Percentiles rank a stretch among this genome's conserved stretches.
Evolutionary conservation across 345 rosid species (phyloP).

Genomic region (Pistacia vera): DNA sequence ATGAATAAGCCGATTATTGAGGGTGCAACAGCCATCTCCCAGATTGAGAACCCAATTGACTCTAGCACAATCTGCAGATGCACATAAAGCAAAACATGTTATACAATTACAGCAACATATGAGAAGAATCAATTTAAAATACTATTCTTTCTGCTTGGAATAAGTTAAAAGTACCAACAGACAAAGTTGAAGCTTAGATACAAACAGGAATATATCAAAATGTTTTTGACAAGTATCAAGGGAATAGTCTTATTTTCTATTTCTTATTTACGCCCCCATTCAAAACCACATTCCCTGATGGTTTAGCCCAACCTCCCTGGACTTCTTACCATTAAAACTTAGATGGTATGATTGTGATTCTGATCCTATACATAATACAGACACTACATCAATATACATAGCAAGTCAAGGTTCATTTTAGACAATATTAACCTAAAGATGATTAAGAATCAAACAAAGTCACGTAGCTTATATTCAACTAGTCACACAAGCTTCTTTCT

Average conservation of each 20-base stretch:
- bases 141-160: neutral
- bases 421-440: no score
- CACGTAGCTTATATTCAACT: neutral
- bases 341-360: neutral
- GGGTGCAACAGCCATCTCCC: slow-evolving; percentile 91
- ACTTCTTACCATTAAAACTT: neutral
- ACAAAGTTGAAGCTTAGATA: neutral
- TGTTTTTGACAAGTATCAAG: neutral
- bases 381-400: neutral
- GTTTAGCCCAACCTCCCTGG: neutral
- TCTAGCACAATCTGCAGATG: slow-evolving; percentile 66
- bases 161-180: neutral
- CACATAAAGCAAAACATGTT: slow-evolving; percentile 17
- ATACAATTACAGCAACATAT: slow-evolving; percentile 2
- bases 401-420: neutral
- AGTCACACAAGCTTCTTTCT: neutral
- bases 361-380: neutral
- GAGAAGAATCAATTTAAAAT: neutral
- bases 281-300: neutral
- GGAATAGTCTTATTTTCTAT: neutral
- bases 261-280: neutral
- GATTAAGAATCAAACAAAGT: neutral
- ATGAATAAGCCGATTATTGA: slow-evolving; percentile 9
- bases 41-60: slow-evolving; percentile 76
- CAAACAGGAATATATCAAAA: neutral